These are phyloP conservation scores for Poa annua DNA, from an alignment of 176 grass and related monocot species.

Conservation along the genomic window DNA sequence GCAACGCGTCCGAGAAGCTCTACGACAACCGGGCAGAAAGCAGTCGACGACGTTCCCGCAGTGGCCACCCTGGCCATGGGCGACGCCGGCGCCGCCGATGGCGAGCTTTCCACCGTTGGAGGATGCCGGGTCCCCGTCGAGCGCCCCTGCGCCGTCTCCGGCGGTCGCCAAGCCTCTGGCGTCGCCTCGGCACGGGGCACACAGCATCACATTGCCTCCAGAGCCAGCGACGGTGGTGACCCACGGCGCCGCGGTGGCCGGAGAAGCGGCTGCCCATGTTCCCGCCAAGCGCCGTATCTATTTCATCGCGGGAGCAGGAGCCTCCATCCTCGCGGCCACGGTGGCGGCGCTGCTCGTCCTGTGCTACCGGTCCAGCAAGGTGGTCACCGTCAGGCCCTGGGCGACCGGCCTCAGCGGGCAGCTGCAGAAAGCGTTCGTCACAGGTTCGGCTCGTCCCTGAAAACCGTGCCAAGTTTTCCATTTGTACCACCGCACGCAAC, in stretches of 20 bases:
- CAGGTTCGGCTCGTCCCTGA: conserved; percentile 41
- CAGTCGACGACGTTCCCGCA: neutral
- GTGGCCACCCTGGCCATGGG: conserved; percentile 47
- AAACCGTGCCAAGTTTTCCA: neutral
- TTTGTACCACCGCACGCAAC: neutral
- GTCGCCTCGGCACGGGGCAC: neutral
- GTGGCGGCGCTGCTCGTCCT: conserved; percentile 42
- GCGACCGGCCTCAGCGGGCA: conserved; percentile 68
- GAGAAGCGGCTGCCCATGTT: conserved; percentile 1
- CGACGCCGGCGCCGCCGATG: neutral
- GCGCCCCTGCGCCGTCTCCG: conserved; percentile 27
- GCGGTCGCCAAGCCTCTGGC: neutral
- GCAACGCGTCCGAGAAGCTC: conserved; percentile 1
- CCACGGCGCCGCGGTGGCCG: neutral
- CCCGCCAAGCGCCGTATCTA: conserved; percentile 30
- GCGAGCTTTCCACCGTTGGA: neutral
- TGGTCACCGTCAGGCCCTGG: conserved; percentile 73
- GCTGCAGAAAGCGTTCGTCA: conserved; percentile 73
- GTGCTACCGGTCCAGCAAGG: conserved; percentile 54
- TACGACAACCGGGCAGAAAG: conserved; percentile 14
- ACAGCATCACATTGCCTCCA: conserved; percentile 32
- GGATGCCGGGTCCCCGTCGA: neutral
- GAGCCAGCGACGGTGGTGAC: neutral
- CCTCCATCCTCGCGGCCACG: conserved; percentile 40
- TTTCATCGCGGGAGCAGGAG: conserved; percentile 44